Base-by-base conservation (phyloP, 2,329 filamentous ascomycete species). In the Pestalotiopsis sp. region DNA sequence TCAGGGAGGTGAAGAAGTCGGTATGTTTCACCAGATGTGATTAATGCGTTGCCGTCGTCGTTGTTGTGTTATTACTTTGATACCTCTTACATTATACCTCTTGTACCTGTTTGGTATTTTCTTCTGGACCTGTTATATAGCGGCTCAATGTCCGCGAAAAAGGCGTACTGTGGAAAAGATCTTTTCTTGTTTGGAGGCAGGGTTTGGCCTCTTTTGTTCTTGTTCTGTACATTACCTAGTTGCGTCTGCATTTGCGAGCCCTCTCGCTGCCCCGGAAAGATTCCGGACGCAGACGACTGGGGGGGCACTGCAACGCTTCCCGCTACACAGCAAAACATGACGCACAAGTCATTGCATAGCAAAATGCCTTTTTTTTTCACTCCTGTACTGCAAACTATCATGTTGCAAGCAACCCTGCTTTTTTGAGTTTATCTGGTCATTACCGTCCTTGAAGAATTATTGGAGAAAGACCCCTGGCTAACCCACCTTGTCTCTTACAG, bases 1-100 rank as follows among this genome's bases (percentile, higher is more conserved):
- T 75, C 88, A 89, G 79, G 90, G 89, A 83, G 87, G 87, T 80
- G 92, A 95, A 78, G 94, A 96, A 89, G 94, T 94, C 91, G 94
- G 94, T 97, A 97, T 97, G 94, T 97, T 95, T 87, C 92, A 94
- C 88, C 93, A 94, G 87, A 93, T 96, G 91, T 96, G 90, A 93
- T 87, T 79, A 77, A 78, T 78, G 78, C 79, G 70, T 73, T 72
- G 71, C 75, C 74, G 69, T 75, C 73, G 69, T 75, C 72, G 70
- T 77, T 74, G 74, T 74, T 77, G 75, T 75, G 75, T 73, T 69
- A 77, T 76, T 77, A 74, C 71, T 73, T 52, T 80, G 79, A 80
- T 80, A 80, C 78, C 76, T 72, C 76, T 78, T 75, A 73, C 72
- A 73, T 76, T 78, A 76, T 78, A 76, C 73, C 74, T 75, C 45